Conservation (phyloP, 129 eudicot species). For the Rutidosis leptorrhynchoides region DNA sequence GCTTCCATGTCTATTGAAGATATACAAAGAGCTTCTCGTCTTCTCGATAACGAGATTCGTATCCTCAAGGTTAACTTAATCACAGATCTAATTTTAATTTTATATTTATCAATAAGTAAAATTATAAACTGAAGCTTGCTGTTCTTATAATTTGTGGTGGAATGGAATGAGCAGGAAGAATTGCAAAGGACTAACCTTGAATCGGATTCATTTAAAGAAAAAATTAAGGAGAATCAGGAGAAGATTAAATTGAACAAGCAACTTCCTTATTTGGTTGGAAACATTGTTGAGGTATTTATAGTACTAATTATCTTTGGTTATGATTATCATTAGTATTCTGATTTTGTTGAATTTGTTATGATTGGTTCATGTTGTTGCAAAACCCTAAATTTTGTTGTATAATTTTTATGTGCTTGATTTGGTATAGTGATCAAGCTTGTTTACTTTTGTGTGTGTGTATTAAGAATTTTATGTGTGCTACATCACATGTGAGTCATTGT, state of each 20-base stretch:
- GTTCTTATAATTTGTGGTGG: neutral
- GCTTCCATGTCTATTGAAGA: conserved; percentile 83
- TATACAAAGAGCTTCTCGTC: conserved; percentile 73
- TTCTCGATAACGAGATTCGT: conserved; percentile 87
- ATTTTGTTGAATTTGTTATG: neutral
- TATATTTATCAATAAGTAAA: no score
- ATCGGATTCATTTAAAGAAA: conserved; percentile 73
- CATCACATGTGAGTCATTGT: neutral
- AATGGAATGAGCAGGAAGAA: conserved; percentile 67
- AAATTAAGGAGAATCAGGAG: conserved; percentile 89
- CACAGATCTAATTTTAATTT: neutral
- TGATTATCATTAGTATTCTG: neutral
- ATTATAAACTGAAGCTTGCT: neutral
- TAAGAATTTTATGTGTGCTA: neutral
- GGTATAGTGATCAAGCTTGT: neutral
- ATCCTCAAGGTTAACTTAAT: conserved; percentile 70
- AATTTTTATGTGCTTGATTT: neutral
- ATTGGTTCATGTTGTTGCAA: neutral
- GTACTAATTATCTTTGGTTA: neutral
- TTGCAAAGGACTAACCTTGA: conserved; percentile 74
- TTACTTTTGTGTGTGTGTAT: neutral
- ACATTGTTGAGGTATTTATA: conserved; percentile 82
- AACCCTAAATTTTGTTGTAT: conserved; percentile 18
- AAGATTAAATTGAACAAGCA: conserved; percentile 95
- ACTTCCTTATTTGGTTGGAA: conserved; percentile 92